These are phyloP conservation scores for Talaromyces nanjingensis DNA, from an alignment of 495 filamentous ascomycete species.

Conservation along the genomic window DNA sequence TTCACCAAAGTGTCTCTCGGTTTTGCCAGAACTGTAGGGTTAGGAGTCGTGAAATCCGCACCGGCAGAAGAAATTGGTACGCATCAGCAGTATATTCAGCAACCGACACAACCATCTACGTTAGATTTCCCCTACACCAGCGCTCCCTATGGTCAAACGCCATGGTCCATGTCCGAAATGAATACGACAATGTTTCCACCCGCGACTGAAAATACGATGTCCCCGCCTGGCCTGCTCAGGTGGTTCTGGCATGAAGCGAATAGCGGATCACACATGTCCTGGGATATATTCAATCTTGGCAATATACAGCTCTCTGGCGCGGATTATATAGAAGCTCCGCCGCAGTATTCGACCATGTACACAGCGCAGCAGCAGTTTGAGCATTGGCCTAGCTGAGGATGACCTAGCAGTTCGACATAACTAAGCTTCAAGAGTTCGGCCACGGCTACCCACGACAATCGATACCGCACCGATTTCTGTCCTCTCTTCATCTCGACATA, in stretches of 20 bases:
- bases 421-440: background rate
- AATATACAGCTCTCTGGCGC: background rate
- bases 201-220: background rate
- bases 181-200: background rate
- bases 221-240: background rate
- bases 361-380: conserved; percentile 1
- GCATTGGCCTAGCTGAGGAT: conserved; percentile 1
- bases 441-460: background rate
- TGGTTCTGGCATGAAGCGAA: conserved; percentile 4
- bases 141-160: background rate
- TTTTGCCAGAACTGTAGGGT: background rate
- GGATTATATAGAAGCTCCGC: background rate
- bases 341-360: background rate
- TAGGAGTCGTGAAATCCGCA: background rate
- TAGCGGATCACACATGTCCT: conserved; percentile 4
- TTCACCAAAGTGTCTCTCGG: background rate
- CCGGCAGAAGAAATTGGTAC: background rate
- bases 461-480: too few relatives aligned
- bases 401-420: background rate
- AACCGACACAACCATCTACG: background rate
- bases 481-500: too few relatives aligned
- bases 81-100: background rate
- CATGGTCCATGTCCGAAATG: background rate
- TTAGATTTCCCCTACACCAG: background rate
- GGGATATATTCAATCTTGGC: conserved; percentile 4